phyloP scores from a whole-genome alignment of 1,139 yeast genomes.

The Pichia sp. region DNA sequence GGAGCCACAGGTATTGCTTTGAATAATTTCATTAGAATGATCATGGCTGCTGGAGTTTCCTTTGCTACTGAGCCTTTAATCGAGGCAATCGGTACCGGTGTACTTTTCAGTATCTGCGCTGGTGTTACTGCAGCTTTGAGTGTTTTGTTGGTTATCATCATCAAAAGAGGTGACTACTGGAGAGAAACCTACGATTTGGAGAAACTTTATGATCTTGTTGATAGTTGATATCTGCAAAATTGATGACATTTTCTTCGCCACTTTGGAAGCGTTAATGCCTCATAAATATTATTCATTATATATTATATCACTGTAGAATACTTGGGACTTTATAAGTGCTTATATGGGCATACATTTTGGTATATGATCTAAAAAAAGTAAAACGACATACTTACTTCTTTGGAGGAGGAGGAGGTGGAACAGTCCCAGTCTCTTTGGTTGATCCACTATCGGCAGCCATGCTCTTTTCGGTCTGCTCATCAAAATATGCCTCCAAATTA shows the following conservation, averaged over 20 bases:
- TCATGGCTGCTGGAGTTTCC: constrained; percentile 71
- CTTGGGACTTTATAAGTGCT: neutral
- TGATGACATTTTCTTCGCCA: neutral
- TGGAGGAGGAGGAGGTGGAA: constrained; percentile 14
- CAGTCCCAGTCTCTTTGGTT: neutral
- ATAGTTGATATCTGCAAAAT: constrained; percentile 15
- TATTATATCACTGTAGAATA: neutral
- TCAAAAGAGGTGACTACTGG: constrained; percentile 58
- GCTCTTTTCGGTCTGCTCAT: constrained; percentile 15
- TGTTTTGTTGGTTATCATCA: constrained; percentile 46
- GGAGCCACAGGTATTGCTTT: constrained; percentile 89
- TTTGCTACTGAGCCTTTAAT: constrained; percentile 69
- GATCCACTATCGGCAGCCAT: constrained; percentile 2
- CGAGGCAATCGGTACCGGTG: constrained; percentile 63
- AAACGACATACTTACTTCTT: neutral
- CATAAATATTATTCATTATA: neutral
- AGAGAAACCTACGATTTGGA: constrained; percentile 64
- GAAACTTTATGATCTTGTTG: constrained; percentile 46
- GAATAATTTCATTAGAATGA: constrained; percentile 69
- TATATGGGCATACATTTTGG: neutral
- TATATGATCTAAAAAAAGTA: neutral
- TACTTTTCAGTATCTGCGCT: constrained; percentile 61
- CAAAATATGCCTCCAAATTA: constrained; percentile 14
- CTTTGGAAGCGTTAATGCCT: no score
- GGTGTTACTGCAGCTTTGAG: constrained; percentile 47